Conservation (phyloP, 164 flowering plant genomes). For the Aristolochia californica region DNA sequence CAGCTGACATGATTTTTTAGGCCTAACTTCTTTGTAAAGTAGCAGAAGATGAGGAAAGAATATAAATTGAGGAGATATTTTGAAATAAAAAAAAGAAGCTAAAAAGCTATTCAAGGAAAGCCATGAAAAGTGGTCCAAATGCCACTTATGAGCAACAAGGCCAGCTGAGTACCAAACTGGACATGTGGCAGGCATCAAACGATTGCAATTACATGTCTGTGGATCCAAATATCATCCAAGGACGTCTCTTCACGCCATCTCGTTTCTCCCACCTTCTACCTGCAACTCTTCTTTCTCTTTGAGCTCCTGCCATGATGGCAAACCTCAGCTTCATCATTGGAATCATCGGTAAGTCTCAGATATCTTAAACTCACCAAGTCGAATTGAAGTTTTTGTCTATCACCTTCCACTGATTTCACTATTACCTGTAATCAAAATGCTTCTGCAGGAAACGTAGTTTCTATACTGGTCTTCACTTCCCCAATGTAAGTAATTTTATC, state of each 20-base stretch:
- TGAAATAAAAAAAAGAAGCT: too few species aligned
- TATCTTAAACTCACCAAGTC: too few species aligned
- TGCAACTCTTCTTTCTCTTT: too few species aligned
- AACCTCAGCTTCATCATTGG: constrained; percentile 47
- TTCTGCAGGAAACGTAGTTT: constrained; percentile 53
- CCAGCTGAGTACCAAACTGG: constrained; percentile 1
- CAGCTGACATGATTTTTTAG: too few species aligned
- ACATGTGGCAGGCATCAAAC: background rate
- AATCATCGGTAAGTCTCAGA: constrained; percentile 34
- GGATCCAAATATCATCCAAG: background rate
- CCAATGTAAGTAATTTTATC: constrained; percentile 49
- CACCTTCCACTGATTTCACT: background rate
- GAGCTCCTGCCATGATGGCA: constrained; percentile 32
- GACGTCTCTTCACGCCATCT: too few species aligned
- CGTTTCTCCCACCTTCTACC: too few species aligned
- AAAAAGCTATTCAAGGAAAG: background rate
- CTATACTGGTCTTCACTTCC: constrained; percentile 52
- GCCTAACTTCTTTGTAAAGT: too few species aligned
- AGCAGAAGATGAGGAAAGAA: too few species aligned
- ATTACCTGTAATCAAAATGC: background rate
- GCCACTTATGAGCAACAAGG: background rate
- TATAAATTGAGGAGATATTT: too few species aligned
- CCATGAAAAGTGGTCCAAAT: background rate
- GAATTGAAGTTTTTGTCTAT: too few species aligned
- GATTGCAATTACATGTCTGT: background rate